phyloP scores from a whole-genome alignment of 352 stramenopile species.

The Globisporangium apiculatum region DNA sequence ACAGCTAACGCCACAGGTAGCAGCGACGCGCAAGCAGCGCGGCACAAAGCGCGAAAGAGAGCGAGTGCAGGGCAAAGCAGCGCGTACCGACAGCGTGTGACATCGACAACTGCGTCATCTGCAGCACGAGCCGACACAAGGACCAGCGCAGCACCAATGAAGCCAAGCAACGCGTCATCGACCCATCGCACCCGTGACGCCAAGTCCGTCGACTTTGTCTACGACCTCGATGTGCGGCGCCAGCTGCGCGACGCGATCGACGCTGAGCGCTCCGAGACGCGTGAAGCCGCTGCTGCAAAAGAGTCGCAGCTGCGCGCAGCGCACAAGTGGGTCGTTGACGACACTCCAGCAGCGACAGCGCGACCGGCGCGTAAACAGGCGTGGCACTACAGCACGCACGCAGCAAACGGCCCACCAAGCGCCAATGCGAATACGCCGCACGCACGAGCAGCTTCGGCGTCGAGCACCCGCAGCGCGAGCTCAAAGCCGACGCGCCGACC shows the following conservation, averaged over 20 bases:
- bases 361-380: constrained; percentile 15
- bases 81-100: constrained; percentile 28
- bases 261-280: constrained; percentile 26
- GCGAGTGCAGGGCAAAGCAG: constrained; percentile 6
- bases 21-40: constrained; percentile 6
- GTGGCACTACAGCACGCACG: constrained; percentile 7
- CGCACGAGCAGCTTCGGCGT: not conserved
- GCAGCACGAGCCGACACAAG: constrained; percentile 1
- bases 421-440: not conserved
- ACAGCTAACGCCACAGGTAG: not conserved
- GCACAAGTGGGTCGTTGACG: constrained; percentile 34
- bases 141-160: not conserved
- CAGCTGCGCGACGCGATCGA: constrained; percentile 55
- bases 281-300: constrained; percentile 18
- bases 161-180: not conserved
- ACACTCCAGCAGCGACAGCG: not conserved
- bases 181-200: not conserved
- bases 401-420: not conserved
- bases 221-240: constrained; percentile 49
- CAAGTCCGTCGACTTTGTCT: constrained; percentile 57
- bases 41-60: constrained; percentile 15
- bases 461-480: constrained; percentile 5
- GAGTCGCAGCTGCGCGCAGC: constrained; percentile 35
- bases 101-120: constrained; percentile 11
- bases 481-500: constrained; percentile 3